These are phyloP conservation scores for Trifolium repens DNA, from an alignment of 306 rosid species.

Conservation along the genomic window DNA sequence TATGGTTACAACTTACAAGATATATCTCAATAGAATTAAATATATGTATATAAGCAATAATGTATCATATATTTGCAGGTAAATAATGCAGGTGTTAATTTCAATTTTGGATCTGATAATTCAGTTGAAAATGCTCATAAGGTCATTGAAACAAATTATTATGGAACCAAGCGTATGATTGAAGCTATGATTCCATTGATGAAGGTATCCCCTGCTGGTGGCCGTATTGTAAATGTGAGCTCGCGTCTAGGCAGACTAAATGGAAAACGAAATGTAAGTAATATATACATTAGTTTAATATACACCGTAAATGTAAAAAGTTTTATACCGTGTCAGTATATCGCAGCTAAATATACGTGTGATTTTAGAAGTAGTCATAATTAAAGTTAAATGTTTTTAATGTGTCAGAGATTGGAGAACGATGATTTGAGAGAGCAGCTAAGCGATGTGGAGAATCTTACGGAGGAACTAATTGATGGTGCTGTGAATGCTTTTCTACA, in stretches of 20 bases:
- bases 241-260: slow-evolving; percentile 80
- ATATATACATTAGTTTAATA: background rate
- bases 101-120: slow-evolving; percentile 78
- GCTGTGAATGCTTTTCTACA: slow-evolving; percentile 57
- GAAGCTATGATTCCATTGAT: slow-evolving; percentile 87
- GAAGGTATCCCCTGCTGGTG: slow-evolving; percentile 74
- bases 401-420: slow-evolving; percentile 58
- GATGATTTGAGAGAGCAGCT: slow-evolving; percentile 64
- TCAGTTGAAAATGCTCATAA: slow-evolving; percentile 66
- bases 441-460: slow-evolving; percentile 51
- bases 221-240: slow-evolving; percentile 84
- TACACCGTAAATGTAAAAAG: background rate
- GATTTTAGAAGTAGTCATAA: background rate
- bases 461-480: slow-evolving; percentile 68
- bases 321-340: background rate
- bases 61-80: slow-evolving; percentile 53
- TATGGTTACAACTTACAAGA: background rate
- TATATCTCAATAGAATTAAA: background rate
- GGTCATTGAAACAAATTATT: slow-evolving; percentile 80
- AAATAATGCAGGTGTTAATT: slow-evolving; percentile 88
- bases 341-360: background rate
- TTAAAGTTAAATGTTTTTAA: background rate
- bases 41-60: slow-evolving; percentile 14
- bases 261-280: slow-evolving; percentile 79
- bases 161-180: slow-evolving; percentile 74